phyloP scores from a whole-genome alignment of 2,329 filamentous ascomycete species.

The Claviceps pazoutovae region DNA sequence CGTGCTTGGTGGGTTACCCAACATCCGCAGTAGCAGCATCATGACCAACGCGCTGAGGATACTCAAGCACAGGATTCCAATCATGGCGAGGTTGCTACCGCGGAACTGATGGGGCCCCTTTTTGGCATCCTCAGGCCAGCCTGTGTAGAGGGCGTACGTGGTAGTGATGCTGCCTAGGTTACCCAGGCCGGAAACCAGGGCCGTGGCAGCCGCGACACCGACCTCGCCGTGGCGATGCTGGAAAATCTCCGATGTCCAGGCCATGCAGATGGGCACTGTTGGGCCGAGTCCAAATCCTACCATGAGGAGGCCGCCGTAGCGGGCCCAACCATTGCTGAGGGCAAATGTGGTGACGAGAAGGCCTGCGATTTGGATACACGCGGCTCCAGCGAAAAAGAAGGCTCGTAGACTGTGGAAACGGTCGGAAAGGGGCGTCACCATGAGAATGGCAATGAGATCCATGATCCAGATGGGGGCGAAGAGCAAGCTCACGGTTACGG shows the following conservation, averaged over 20 bases:
- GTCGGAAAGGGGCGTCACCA: conserved; percentile 75
- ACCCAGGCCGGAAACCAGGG: conserved; percentile 73
- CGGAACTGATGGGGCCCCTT: conserved; percentile 58
- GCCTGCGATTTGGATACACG: conserved; percentile 67
- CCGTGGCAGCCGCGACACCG: conserved; percentile 73
- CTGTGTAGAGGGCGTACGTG: conserved; percentile 78
- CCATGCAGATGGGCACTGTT: conserved; percentile 87
- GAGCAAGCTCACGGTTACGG: conserved; percentile 64
- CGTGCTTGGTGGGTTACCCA: conserved; percentile 38
- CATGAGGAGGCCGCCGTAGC: conserved; percentile 79
- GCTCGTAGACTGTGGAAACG: conserved; percentile 71
- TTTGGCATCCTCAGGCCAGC: conserved; percentile 66
- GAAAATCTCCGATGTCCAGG: conserved; percentile 85
- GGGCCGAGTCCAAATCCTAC: conserved; percentile 83
- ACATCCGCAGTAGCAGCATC: conserved; percentile 47
- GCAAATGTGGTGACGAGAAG: conserved; percentile 69
- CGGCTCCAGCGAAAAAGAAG: conserved; percentile 66
- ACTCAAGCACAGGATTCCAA: conserved; percentile 68
- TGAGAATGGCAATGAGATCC: conserved; percentile 75
- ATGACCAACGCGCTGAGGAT: conserved; percentile 59
- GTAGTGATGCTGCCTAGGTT: conserved; percentile 79
- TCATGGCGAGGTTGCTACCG: conserved; percentile 77
- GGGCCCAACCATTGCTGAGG: conserved; percentile 57
- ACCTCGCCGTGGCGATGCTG: conserved; percentile 81
- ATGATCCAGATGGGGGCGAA: conserved; percentile 91